phyloP scores from a whole-genome alignment of 2,329 filamentous ascomycete genomes.

The Talaromyces atroroseus region DNA sequence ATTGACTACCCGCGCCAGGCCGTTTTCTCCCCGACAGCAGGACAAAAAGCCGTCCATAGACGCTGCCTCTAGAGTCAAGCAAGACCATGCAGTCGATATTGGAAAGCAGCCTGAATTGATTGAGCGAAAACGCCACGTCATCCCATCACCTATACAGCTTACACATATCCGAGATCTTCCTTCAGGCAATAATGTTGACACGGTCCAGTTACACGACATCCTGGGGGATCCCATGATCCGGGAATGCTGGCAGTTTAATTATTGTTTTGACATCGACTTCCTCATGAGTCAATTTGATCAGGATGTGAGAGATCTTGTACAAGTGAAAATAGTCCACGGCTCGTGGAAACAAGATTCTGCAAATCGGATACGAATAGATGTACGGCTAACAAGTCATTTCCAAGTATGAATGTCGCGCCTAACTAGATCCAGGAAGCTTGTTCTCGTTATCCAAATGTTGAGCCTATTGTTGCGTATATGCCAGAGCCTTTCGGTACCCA shows the following conservation, averaged over 20 bases:
- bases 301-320: conserved; percentile 49
- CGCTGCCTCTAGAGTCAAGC: background rate
- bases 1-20: conserved; percentile 10
- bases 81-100: background rate
- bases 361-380: conserved; percentile 54
- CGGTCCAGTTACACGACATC: conserved; percentile 61
- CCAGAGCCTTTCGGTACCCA: conserved; percentile 83
- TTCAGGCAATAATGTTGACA: conserved; percentile 56
- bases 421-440: conserved; percentile 54
- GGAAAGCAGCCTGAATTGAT: background rate
- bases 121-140: conserved; percentile 14
- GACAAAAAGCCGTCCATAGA: background rate
- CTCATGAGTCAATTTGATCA: conserved; percentile 55
- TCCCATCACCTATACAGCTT: conserved; percentile 64
- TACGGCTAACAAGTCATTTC: conserved; percentile 28
- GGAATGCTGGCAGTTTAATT: conserved; percentile 56
- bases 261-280: conserved; percentile 54
- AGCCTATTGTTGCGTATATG: conserved; percentile 69
- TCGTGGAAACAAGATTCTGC: conserved; percentile 64
- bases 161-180: conserved; percentile 64
- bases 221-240: conserved; percentile 69
- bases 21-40: background rate
- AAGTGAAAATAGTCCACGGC: conserved; percentile 58
- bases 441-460: conserved; percentile 59
- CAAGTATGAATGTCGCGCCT: background rate